Percentiles rank a stretch among this genome's conserved stretches.
These are phyloP conservation scores for Rosellinia necatrix DNA, from an alignment of 2,329 filamentous ascomycete species.

Conservation along the genomic window DNA sequence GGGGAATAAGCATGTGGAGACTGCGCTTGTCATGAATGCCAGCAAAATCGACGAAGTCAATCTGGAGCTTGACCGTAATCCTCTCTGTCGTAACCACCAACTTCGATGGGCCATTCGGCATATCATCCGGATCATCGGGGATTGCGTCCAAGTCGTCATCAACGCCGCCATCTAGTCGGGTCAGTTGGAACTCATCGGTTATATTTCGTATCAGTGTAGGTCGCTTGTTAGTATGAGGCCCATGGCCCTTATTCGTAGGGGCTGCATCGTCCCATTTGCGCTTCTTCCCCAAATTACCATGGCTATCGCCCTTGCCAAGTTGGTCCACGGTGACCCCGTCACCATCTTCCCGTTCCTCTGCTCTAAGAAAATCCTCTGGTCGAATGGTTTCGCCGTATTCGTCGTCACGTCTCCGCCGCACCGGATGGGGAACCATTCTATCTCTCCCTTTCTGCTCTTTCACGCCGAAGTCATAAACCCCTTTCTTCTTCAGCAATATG, in stretches of 20 bases:
- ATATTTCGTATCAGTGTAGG: constrained; percentile 51
- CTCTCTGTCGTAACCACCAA: constrained; percentile 67
- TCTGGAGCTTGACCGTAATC: constrained; percentile 71
- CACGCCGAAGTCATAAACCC: constrained; percentile 92
- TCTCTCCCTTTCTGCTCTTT: constrained; percentile 90
- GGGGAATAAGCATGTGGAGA: constrained; percentile 89
- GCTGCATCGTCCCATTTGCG: constrained; percentile 83
- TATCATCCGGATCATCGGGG: constrained; percentile 59
- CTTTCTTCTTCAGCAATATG: constrained; percentile 83
- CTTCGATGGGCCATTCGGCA: constrained; percentile 71
- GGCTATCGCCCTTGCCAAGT: constrained; percentile 52
- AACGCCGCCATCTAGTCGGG: constrained; percentile 46
- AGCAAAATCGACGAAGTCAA: constrained; percentile 89
- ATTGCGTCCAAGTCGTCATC: constrained; percentile 62
- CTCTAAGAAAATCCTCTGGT: constrained; percentile 89
- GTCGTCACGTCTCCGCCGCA: constrained; percentile 78
- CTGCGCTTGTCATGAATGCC: constrained; percentile 93
- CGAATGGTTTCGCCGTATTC: constrained; percentile 95
- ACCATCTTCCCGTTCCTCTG: constrained; percentile 82
- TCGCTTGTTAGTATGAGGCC: constrained; percentile 62
- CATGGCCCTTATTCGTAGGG: constrained; percentile 47
- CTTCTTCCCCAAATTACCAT: constrained; percentile 82
- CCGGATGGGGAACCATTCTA: constrained; percentile 85
- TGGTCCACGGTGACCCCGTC: constrained; percentile 67
- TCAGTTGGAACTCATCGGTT: constrained; percentile 53